Evolutionary conservation across 495 filamentous ascomycete genomes (phyloP).

Genomic region (Talaromyces stipitatus): DNA sequence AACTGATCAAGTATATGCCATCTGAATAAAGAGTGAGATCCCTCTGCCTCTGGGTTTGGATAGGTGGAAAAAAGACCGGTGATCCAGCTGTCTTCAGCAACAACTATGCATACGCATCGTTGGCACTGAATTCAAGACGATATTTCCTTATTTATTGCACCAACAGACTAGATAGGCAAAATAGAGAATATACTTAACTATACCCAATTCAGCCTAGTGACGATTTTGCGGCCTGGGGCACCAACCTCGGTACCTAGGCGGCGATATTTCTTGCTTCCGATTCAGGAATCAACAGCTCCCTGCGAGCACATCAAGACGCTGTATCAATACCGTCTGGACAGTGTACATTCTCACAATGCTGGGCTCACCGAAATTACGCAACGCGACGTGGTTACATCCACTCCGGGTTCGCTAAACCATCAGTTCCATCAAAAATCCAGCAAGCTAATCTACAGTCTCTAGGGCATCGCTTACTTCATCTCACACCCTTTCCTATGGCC

Average conservation of each 20-base stretch:
- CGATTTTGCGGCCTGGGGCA: not conserved
- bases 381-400: conserved; percentile 50
- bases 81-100: no score
- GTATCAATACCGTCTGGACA: not conserved
- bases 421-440: not conserved
- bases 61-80: no score
- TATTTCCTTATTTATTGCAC: no score
- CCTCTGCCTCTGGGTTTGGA: no score
- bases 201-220: not conserved
- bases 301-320: not conserved
- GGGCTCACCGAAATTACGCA: conserved; percentile 10
- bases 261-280: not conserved
- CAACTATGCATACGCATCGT: no score
- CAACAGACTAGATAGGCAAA: no score
- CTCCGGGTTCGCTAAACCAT: conserved; percentile 32
- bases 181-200: no score
- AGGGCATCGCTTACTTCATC: conserved; percentile 56
- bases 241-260: not conserved
- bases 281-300: not conserved
- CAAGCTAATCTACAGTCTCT: not conserved
- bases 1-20: no score
- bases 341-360: not conserved
- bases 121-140: not conserved
- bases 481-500: conserved; percentile 57
- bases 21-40: no score